These are phyloP conservation scores for Pneumocystis canis DNA, from an alignment of 1,139 yeast genomes.

Conservation along the genomic window DNA sequence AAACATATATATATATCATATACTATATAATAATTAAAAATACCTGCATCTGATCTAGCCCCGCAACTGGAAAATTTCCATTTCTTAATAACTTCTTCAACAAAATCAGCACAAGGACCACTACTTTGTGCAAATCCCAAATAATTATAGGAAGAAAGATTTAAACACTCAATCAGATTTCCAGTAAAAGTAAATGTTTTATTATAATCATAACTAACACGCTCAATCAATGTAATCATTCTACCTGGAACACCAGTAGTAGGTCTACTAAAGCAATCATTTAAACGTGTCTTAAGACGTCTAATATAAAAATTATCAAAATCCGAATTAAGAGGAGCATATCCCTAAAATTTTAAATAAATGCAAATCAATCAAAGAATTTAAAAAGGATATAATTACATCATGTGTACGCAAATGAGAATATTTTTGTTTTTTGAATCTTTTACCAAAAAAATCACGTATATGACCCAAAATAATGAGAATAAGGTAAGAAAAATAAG, in stretches of 20 bases:
- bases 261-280: constrained; percentile 90
- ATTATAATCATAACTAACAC: constrained; percentile 50
- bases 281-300: constrained; percentile 76
- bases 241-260: constrained; percentile 97
- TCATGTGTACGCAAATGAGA: constrained; percentile 57
- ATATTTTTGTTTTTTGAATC: constrained; percentile 50
- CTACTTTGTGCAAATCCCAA: constrained; percentile 92
- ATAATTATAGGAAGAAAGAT: constrained; percentile 81
- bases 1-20: background rate
- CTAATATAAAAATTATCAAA: constrained; percentile 89
- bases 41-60: constrained; percentile 56
- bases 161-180: constrained; percentile 58
- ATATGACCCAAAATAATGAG: constrained; percentile 79
- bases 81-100: constrained; percentile 45
- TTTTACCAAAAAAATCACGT: constrained; percentile 73
- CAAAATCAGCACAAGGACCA: constrained; percentile 77
- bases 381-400: constrained; percentile 9
- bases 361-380: background rate
- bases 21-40: background rate
- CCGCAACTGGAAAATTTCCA: constrained; percentile 74
- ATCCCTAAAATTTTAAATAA: constrained; percentile 34
- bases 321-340: constrained; percentile 91
- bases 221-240: constrained; percentile 62
- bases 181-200: constrained; percentile 58
- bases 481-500: constrained; percentile 70